These are phyloP conservation scores for Shiraia sp. DNA, from an alignment of 2,329 filamentous ascomycete genomes.

Conservation along the genomic window DNA sequence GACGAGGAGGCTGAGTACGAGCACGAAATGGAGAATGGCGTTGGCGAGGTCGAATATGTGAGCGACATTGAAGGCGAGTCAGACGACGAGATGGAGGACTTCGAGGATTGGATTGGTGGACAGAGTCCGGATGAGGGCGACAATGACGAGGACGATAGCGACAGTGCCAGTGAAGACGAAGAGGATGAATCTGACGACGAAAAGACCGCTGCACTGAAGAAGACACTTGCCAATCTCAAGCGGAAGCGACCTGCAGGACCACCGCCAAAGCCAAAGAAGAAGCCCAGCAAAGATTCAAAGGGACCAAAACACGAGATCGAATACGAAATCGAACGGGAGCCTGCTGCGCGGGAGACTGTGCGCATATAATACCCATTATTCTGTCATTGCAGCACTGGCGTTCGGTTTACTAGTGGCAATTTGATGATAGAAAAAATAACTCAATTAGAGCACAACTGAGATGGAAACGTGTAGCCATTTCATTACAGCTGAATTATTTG, in stretches of 20 bases:
- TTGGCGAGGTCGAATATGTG: slow-evolving; percentile 86
- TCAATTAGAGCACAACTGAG: not conserved
- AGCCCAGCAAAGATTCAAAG: slow-evolving; percentile 51
- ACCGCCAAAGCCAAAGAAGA: slow-evolving; percentile 61
- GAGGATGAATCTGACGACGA: slow-evolving; percentile 61
- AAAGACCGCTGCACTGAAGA: slow-evolving; percentile 59
- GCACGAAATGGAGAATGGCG: slow-evolving; percentile 66
- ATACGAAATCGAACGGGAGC: slow-evolving; percentile 72
- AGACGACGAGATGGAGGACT: slow-evolving; percentile 70
- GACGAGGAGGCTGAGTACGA: slow-evolving; percentile 71
- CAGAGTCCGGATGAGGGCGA: slow-evolving; percentile 60
- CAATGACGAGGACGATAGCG: slow-evolving; percentile 63
- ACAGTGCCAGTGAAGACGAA: slow-evolving; percentile 54
- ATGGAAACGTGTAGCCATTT: not conserved
- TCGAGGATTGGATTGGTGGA: slow-evolving; percentile 91
- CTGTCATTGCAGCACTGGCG: slow-evolving; percentile 16
- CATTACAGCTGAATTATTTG: not conserved
- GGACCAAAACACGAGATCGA: slow-evolving; percentile 73
- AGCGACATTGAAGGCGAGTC: slow-evolving; percentile 78
- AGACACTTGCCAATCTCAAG: slow-evolving; percentile 57
- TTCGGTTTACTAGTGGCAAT: slow-evolving; percentile 13
- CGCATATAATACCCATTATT: slow-evolving; percentile 32
- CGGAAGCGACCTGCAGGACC: slow-evolving; percentile 59
- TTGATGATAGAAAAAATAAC: slow-evolving; percentile 13
- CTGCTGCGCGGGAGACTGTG: slow-evolving; percentile 45